Evolutionary conservation across 2,329 filamentous ascomycete species (phyloP).

Genomic region (Kalmusia sp.): DNA sequence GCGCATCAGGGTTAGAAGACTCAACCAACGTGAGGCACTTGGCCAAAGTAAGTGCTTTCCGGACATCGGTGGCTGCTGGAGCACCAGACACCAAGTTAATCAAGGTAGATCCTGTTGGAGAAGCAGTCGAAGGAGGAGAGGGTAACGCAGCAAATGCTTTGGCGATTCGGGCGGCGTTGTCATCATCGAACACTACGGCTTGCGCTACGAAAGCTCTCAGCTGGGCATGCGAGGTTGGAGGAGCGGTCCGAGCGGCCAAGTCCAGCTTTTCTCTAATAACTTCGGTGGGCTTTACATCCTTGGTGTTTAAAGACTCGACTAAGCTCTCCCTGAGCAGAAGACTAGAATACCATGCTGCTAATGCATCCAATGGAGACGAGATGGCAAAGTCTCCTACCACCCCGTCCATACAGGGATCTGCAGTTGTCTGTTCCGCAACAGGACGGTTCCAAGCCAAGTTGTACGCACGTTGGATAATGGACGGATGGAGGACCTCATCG

Average conservation of each 20-base stretch:
- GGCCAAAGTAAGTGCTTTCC: constrained; percentile 64
- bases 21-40: constrained; percentile 63
- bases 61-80: constrained; percentile 64
- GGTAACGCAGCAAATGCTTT: constrained; percentile 63
- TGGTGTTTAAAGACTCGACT: constrained; percentile 65
- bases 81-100: constrained; percentile 61
- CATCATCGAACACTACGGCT: constrained; percentile 63
- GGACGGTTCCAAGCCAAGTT: constrained; percentile 88
- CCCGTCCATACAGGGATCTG: constrained; percentile 77
- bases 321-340: constrained; percentile 74
- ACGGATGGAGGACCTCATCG: constrained; percentile 79
- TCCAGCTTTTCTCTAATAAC: constrained; percentile 64
- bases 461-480: constrained; percentile 82
- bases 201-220: constrained; percentile 65
- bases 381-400: constrained; percentile 88
- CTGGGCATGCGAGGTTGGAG: constrained; percentile 76
- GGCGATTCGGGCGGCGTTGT: constrained; percentile 59
- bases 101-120: constrained; percentile 45
- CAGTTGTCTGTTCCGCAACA: constrained; percentile 70
- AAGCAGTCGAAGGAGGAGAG: constrained; percentile 39
- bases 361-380: constrained; percentile 84
- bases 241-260: constrained; percentile 75
- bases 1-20: constrained; percentile 43
- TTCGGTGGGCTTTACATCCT: constrained; percentile 53
- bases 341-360: constrained; percentile 91